Evolutionary conservation across 495 filamentous ascomycete species (phyloP).

Genomic region (Hypoxylon fuscum): DNA sequence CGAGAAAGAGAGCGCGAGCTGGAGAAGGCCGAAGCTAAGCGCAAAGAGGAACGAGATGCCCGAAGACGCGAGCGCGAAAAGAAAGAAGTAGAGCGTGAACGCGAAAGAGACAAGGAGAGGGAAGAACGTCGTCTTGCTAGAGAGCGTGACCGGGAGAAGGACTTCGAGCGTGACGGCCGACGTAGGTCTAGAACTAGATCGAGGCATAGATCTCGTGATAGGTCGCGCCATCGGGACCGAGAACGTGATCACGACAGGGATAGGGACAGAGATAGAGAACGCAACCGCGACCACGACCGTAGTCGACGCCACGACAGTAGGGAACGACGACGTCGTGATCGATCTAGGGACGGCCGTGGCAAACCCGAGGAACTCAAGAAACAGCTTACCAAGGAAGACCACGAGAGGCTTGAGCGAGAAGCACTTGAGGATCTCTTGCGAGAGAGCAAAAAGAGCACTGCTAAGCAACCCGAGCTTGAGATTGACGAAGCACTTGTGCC

Average conservation of each 20-base stretch:
- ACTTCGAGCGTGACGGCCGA: constrained; percentile 42
- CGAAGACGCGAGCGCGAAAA: constrained; percentile 66
- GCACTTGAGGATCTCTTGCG: constrained; percentile 63
- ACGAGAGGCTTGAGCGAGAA: constrained; percentile 62
- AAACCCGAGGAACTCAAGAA: constrained; percentile 53
- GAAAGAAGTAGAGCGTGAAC: constrained; percentile 63
- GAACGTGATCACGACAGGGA: constrained; percentile 47
- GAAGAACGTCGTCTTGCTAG: constrained; percentile 58
- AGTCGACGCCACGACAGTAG: constrained; percentile 41
- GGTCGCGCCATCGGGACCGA: constrained; percentile 38
- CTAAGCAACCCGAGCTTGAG: constrained; percentile 60
- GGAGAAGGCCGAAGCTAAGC: constrained; percentile 66
- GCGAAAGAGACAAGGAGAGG: constrained; percentile 63
- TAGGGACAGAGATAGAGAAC: constrained; percentile 39
- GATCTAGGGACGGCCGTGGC: constrained; percentile 44
- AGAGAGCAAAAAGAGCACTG: constrained; percentile 58
- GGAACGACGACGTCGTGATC: constrained; percentile 43
- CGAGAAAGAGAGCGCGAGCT: constrained; percentile 67
- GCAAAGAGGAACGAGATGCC: constrained; percentile 63
- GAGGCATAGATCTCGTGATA: constrained; percentile 44
- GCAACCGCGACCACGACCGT: constrained; percentile 43
- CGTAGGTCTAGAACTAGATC: constrained; percentile 41
- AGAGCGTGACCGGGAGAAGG: constrained; percentile 49
- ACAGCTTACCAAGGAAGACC: constrained; percentile 62
- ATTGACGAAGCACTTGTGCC: constrained; percentile 62